These are phyloP conservation scores for Pisolithus thermaeus DNA, from an alignment of 1,284 basidiomycete species.

Conservation along the genomic window DNA sequence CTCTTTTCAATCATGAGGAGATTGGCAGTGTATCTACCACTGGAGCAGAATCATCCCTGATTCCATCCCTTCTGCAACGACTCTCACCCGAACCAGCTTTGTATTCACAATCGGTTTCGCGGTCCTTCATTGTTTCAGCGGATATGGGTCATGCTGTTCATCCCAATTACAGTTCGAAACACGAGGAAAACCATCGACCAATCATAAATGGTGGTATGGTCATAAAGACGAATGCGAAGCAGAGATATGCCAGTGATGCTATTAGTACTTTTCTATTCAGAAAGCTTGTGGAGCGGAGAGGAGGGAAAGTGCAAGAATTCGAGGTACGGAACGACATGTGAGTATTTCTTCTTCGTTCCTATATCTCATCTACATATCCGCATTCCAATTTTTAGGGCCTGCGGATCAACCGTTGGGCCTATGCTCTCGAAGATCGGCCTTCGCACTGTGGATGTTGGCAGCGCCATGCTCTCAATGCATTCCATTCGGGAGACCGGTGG, in stretches of 20 bases:
- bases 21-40: slow-evolving; percentile 83
- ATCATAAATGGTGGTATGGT: slow-evolving; percentile 85
- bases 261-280: slow-evolving; percentile 69
- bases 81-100: slow-evolving; percentile 61
- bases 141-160: slow-evolving; percentile 87
- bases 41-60: slow-evolving; percentile 86
- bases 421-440: slow-evolving; percentile 79
- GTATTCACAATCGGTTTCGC: slow-evolving; percentile 65
- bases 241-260: slow-evolving; percentile 69
- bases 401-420: slow-evolving; percentile 90
- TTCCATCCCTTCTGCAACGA: slow-evolving; percentile 77
- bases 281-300: slow-evolving; percentile 68
- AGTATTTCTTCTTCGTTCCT: slow-evolving; percentile 19
- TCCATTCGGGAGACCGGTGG: slow-evolving; percentile 90
- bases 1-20: slow-evolving; percentile 95
- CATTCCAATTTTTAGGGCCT: slow-evolving; percentile 44
- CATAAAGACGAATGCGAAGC: slow-evolving; percentile 90
- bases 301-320: slow-evolving; percentile 89
- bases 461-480: slow-evolving; percentile 88
- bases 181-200: slow-evolving; percentile 86
- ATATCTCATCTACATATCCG: background rate
- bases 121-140: slow-evolving; percentile 79
- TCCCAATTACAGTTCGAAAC: slow-evolving; percentile 83
- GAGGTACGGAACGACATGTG: slow-evolving; percentile 88
- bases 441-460: slow-evolving; percentile 86